Evolutionary conservation across 306 rosid species (phyloP).

Genomic region (Hippophae gyantsensis): DNA sequence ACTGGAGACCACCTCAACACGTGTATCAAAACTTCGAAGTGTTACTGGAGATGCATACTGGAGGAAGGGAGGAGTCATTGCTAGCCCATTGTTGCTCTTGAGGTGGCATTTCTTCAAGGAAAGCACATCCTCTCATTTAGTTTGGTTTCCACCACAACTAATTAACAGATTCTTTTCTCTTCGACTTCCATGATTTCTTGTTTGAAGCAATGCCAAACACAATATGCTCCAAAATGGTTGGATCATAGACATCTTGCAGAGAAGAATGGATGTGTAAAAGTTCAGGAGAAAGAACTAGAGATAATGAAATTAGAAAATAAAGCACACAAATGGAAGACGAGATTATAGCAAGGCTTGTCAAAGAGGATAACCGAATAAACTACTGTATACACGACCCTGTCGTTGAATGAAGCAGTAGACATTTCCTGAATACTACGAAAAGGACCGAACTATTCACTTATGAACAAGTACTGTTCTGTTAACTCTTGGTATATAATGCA

Average conservation of each 20-base stretch:
- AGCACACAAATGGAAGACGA: slow-evolving; percentile 40
- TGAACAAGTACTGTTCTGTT: no score
- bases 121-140: slow-evolving; percentile 65
- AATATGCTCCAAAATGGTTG: slow-evolving; percentile 49
- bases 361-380: not conserved
- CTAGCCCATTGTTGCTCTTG: not conserved
- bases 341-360: slow-evolving; percentile 34
- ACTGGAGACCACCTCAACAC: not conserved
- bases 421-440: no score
- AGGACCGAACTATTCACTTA: no score
- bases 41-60: not conserved
- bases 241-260: slow-evolving; percentile 17
- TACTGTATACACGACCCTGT: no score
- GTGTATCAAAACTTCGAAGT: not conserved
- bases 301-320: slow-evolving; percentile 40
- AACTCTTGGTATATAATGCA: no score
- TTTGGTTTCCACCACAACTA: slow-evolving; percentile 59
- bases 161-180: slow-evolving; percentile 44
- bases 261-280: slow-evolving; percentile 6
- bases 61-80: slow-evolving; percentile 28
- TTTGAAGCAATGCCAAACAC: slow-evolving; percentile 82
- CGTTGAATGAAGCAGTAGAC: no score
- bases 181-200: slow-evolving; percentile 39
- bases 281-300: slow-evolving; percentile 26
- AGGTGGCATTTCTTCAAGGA: slow-evolving; percentile 43